A percentile compares a stretch with the other conserved stretches of the same genome.
phyloP scores from a whole-genome alignment of 2,329 filamentous ascomycete species.

The Colletotrichum sp. region DNA sequence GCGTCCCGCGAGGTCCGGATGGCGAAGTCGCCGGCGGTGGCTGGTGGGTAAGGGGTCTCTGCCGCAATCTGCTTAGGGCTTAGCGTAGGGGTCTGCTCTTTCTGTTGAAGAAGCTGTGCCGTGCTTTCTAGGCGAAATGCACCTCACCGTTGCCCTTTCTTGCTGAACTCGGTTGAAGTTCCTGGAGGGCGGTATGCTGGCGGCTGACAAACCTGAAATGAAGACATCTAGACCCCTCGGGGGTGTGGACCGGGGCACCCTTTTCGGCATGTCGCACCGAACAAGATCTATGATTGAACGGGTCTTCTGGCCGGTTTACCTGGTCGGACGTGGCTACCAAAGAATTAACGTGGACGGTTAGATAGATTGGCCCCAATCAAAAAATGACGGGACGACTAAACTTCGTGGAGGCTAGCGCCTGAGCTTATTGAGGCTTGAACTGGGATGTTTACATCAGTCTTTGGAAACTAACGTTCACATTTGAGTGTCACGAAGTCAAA shows the following conservation, averaged over 20 bases:
- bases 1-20: not conserved
- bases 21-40: not conserved
- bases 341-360: not conserved
- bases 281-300: not conserved
- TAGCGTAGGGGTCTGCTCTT: not conserved
- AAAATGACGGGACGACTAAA: not conserved
- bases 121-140: not conserved
- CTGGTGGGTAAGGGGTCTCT: not conserved
- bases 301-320: not conserved
- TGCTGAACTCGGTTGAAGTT: not conserved
- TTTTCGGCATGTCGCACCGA: not conserved
- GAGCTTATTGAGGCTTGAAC: not conserved
- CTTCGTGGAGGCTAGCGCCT: not conserved
- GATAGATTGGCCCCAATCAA: not conserved
- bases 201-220: not conserved
- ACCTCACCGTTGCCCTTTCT: not conserved
- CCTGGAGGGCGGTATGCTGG: not conserved
- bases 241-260: not conserved
- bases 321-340: not conserved
- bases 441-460: not conserved
- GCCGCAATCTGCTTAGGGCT: constrained; percentile 8
- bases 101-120: not conserved
- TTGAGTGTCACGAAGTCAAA: not conserved
- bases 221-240: not conserved
- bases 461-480: not conserved